Evolutionary conservation across 2,329 filamentous ascomycete genomes (phyloP).

Genomic region (Periconia sp.): DNA sequence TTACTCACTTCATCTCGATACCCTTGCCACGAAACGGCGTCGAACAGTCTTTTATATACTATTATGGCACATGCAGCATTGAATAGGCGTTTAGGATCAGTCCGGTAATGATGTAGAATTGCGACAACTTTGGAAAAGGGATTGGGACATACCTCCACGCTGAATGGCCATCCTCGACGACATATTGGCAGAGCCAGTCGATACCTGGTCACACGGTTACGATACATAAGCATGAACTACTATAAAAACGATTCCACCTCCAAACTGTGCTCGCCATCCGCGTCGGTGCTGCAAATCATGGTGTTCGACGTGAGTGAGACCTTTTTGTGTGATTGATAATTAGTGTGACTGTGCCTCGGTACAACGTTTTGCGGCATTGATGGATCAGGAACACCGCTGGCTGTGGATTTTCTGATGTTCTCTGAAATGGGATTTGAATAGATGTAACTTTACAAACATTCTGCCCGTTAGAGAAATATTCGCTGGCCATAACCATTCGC

Average conservation of each 20-base stretch:
- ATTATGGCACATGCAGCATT: slow-evolving; percentile 35
- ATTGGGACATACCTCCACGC: neutral
- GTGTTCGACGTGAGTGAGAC: neutral
- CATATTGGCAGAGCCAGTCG: neutral
- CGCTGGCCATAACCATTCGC: neutral
- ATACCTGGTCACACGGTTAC: neutral
- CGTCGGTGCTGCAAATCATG: neutral
- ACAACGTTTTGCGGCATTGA: neutral
- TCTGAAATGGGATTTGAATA: neutral
- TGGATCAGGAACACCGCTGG: no score
- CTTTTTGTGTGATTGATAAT: neutral
- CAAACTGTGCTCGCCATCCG: neutral
- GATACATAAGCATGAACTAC: neutral
- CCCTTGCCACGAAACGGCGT: slow-evolving; percentile 27
- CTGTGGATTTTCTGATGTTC: no score
- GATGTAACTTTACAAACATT: neutral
- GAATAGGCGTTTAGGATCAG: slow-evolving; percentile 29
- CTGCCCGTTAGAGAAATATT: neutral
- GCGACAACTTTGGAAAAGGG: neutral
- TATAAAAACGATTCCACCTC: neutral
- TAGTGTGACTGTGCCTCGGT: neutral
- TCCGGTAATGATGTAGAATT: slow-evolving; percentile 1
- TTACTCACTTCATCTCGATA: slow-evolving; percentile 35
- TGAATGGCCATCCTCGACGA: neutral
- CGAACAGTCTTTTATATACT: slow-evolving; percentile 20